These are phyloP conservation scores for Thelonectria olida DNA, from an alignment of 2,329 filamentous ascomycete species.

Conservation along the genomic window DNA sequence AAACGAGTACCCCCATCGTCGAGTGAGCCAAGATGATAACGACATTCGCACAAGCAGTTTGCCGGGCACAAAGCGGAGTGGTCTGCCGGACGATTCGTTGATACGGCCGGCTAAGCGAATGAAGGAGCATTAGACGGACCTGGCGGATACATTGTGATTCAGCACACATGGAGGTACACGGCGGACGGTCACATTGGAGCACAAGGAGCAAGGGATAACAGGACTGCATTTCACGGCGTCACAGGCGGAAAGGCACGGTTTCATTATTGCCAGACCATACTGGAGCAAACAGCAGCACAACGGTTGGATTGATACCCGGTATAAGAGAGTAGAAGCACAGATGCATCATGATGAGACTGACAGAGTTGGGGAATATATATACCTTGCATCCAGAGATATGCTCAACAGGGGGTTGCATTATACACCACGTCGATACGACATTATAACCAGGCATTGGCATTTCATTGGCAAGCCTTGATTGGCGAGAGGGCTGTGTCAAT, in stretches of 20 bases:
- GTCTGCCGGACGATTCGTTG: conserved; percentile 82
- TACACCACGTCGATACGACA: neutral
- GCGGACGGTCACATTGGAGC: conserved; percentile 2
- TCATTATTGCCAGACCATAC: conserved; percentile 4
- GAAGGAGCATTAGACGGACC: conserved; percentile 57
- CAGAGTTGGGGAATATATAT: neutral
- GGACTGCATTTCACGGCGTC: conserved; percentile 29
- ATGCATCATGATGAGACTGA: conserved; percentile 7
- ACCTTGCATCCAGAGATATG: neutral
- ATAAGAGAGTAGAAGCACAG: neutral
- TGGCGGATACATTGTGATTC: neutral
- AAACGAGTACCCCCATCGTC: conserved; percentile 86
- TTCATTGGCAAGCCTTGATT: neutral
- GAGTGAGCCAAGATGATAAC: conserved; percentile 94
- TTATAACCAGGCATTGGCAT: neutral
- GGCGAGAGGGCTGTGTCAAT: neutral
- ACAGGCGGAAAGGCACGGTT: conserved; percentile 9
- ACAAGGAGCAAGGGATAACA: neutral
- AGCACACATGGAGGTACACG: neutral
- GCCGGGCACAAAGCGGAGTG: conserved; percentile 90
- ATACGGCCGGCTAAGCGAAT: conserved; percentile 69
- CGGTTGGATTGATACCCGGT: conserved; percentile 29
- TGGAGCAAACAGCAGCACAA: neutral
- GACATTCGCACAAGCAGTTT: conserved; percentile 92
- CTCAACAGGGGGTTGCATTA: neutral